Evolutionary conservation across 768 basidiomycete genomes (phyloP).

Genomic region (Rhodotorula toruloides): DNA sequence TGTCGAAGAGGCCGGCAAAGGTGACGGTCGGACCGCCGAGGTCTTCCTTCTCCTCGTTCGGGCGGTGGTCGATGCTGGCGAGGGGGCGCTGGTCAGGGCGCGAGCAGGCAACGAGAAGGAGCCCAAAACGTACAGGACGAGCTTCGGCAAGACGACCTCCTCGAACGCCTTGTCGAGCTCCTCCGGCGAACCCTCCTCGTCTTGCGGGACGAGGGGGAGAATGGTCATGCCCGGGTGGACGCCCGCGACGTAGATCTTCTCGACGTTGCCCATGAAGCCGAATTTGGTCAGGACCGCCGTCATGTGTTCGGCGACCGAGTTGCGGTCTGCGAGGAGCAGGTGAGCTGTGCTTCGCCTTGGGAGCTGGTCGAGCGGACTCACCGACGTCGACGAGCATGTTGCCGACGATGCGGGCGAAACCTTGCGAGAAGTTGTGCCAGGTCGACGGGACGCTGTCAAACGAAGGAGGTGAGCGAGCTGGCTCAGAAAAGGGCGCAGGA

Average conservation of each 20-base stretch:
- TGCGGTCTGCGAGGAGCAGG: background rate
- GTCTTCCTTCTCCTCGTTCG: background rate
- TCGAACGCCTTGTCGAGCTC: background rate
- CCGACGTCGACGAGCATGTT: background rate
- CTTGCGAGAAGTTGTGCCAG: background rate
- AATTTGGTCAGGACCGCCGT: background rate
- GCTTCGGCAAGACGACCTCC: background rate
- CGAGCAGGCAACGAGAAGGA: background rate
- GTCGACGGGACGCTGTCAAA: background rate
- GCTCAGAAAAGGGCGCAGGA: background rate
- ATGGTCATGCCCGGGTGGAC: background rate
- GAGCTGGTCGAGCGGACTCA: background rate
- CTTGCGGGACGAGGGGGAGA: background rate
- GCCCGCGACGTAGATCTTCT: background rate
- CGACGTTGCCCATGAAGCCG: background rate
- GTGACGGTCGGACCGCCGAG: background rate
- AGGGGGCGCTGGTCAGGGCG: background rate
- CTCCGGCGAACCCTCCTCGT: background rate
- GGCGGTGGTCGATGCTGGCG: background rate
- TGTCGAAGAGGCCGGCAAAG: background rate
- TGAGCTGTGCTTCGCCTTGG: background rate
- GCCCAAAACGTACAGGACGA: background rate
- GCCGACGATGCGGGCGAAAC: background rate
- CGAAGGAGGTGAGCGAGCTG: background rate
- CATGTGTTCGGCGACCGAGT: background rate